Evolutionary conservation across 495 filamentous ascomycete species (phyloP), one percentile per base, ranked within the genome.

Genomic region (Trichocladium uniseriatum): DNA sequence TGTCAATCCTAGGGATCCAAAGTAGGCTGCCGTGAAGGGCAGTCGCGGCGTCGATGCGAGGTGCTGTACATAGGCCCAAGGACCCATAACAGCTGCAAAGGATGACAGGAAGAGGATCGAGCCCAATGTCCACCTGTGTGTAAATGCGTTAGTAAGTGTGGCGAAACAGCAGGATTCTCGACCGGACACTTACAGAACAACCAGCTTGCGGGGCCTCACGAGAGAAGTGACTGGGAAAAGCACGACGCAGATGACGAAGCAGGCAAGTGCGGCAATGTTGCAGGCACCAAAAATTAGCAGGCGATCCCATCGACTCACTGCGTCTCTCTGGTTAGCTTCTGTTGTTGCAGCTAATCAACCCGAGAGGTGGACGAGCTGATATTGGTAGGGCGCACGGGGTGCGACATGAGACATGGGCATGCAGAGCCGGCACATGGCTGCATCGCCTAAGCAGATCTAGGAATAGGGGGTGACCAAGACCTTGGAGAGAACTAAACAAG

Each of bases 281-380:
- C 94, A 94, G 57, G 81, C 89, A 46, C 77, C 83, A 63, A 97
- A 98, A 48, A 96, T 79, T 58, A 98, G 74, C 62, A 97, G 68
- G 42, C 92, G 86, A 68, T 98, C 92, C 92, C 92, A 97, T 64
- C 92, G 80, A 66, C 88, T 95, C 73, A 98, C 92, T 98, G 67
- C 68, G 53, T 46, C 53, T 52, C 43, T 40, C 29, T 41, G 46
- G 57, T 72, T 53, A 72, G 70, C 56, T 47, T 50, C 43, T 49
- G 51, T 47, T 41, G 50, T n/a, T n/a, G 40, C 20, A 29, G 19
- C 38, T 43, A 48, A 40, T 45, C 49, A 34, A 16, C 24, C 18
- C 6, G 28, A n/a, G 14, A 1, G 10, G 4, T 24, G 31, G n/a
- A 4, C 9, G 34, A 29, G 36, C 8, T 38, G 46, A 48, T 22